A percentile compares a stretch with the other conserved stretches of the same genome.
Evolutionary conservation across 106 monocot species (phyloP).

Genomic region (Chionographis japonica): DNA sequence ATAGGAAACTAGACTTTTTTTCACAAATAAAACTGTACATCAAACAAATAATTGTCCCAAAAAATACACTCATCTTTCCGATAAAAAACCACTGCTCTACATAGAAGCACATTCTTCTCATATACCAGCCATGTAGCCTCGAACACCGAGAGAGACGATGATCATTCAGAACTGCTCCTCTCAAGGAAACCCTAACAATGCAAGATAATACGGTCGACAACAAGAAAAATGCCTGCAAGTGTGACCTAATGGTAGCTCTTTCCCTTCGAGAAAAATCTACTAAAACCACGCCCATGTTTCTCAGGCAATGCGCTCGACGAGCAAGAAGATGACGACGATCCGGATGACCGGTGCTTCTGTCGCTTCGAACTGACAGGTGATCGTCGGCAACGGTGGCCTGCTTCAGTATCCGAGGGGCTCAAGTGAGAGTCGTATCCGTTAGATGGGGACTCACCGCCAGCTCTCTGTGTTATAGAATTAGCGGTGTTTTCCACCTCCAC

Average conservation of each 20-base stretch:
- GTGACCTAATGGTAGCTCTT: conserved; percentile 26
- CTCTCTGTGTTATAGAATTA: conserved; percentile 7
- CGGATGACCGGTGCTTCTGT: conserved; percentile 36
- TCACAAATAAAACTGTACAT: too few relatives aligned
- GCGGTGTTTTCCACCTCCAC: conserved; percentile 22
- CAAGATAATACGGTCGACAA: background rate
- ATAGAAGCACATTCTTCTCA: too few relatives aligned
- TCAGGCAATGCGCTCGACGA: conserved; percentile 32
- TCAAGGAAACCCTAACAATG: background rate
- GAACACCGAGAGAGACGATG: too few relatives aligned
- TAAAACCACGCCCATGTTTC: conserved; percentile 63
- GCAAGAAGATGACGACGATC: conserved; percentile 45
- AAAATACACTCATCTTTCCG: too few relatives aligned
- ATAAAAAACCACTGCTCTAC: too few relatives aligned
- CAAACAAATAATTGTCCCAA: too few relatives aligned
- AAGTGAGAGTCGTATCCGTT: conserved; percentile 38
- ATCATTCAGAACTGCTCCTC: too few relatives aligned
- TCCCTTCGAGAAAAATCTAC: conserved; percentile 77
- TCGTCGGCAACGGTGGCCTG: conserved; percentile 24
- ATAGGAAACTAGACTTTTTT: too few relatives aligned
- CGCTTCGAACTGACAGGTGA: conserved; percentile 42
- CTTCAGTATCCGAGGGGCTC: conserved; percentile 43
- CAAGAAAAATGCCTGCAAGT: background rate
- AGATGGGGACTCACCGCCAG: conserved; percentile 41
- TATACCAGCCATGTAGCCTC: too few relatives aligned